A percentile compares a stretch with the other conserved stretches of the same genome.
Evolutionary conservation across 2,329 filamentous ascomycete species (phyloP).

Genomic region (Neofusicoccum cordaticola): DNA sequence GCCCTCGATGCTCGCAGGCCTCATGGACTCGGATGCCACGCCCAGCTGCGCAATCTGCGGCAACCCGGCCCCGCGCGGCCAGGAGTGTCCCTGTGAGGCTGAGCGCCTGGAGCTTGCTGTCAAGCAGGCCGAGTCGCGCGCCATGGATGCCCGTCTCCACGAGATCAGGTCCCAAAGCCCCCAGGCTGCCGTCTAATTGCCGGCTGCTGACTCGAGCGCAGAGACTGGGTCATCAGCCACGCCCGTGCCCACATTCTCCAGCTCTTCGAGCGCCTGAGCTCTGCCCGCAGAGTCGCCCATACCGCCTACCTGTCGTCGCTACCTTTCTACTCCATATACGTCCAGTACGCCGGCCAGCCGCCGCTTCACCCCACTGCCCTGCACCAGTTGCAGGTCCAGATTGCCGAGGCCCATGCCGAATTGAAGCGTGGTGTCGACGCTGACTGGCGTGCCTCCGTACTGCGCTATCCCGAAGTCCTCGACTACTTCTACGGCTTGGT

Average conservation of each 20-base stretch:
- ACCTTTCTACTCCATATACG: conserved; percentile 47
- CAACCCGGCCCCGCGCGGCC: conserved; percentile 31
- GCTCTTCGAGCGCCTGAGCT: conserved; percentile 42
- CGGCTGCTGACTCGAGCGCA: conserved; percentile 22
- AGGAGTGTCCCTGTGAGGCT: conserved; percentile 40
- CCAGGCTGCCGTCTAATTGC: background rate
- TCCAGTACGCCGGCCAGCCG: conserved; percentile 44
- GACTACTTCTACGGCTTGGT: conserved; percentile 77
- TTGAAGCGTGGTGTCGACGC: conserved; percentile 74
- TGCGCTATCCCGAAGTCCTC: conserved; percentile 74
- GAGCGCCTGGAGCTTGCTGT: conserved; percentile 40
- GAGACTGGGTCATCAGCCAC: conserved; percentile 47
- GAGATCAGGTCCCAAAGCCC: conserved; percentile 30
- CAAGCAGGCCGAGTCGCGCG: conserved; percentile 38
- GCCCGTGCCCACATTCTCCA: conserved; percentile 45
- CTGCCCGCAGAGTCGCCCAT: conserved; percentile 41
- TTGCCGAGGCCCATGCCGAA: conserved; percentile 61
- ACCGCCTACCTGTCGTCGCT: conserved; percentile 43
- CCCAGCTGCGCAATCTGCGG: conserved; percentile 42
- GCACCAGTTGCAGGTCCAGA: conserved; percentile 48
- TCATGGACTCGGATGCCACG: conserved; percentile 31
- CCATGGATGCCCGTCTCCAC: conserved; percentile 35
- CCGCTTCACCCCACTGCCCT: conserved; percentile 42
- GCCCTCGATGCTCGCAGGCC: background rate
- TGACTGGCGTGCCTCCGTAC: conserved; percentile 73